A percentile compares a stretch with the other conserved stretches of the same genome.
phyloP scores from a whole-genome alignment of 129 eudicot genomes.

The Tanacetum coccineum region DNA sequence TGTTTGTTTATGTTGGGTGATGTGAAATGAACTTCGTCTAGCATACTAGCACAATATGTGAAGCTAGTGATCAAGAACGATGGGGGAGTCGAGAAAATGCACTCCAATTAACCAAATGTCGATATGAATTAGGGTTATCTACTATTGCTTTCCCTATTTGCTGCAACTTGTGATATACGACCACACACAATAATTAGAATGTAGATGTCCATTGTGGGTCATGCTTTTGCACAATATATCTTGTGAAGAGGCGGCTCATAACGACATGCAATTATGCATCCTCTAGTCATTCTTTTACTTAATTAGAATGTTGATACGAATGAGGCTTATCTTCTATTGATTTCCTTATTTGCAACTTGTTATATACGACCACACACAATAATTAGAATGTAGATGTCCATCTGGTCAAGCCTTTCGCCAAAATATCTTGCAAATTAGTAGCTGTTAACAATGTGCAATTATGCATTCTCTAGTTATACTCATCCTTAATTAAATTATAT shows the following conservation, averaged over 20 bases:
- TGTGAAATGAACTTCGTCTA: background rate
- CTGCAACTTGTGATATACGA: background rate
- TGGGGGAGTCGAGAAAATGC: constrained; percentile 11
- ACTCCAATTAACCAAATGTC: constrained; percentile 11
- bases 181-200: no score
- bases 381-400: no score
- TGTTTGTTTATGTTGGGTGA: constrained; percentile 5
- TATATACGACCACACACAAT: no score
- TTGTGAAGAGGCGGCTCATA: no score
- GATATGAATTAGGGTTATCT: background rate
- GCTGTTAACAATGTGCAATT: constrained; percentile 4
- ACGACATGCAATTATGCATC: no score
- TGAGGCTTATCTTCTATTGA: no score
- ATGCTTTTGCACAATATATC: no score
- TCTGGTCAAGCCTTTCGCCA: no score
- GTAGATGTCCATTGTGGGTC: no score
- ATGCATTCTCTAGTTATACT: constrained; percentile 7
- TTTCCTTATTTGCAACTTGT: no score
- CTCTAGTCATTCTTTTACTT: no score
- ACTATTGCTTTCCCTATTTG: background rate
- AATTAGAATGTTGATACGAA: no score
- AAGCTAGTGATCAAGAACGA: constrained; percentile 3
- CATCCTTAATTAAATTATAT: background rate
- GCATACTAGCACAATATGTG: background rate
- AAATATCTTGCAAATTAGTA: background rate